phyloP scores from a whole-genome alignment of 2,329 filamentous ascomycete genomes.

The Cyphellophora attinorum region DNA sequence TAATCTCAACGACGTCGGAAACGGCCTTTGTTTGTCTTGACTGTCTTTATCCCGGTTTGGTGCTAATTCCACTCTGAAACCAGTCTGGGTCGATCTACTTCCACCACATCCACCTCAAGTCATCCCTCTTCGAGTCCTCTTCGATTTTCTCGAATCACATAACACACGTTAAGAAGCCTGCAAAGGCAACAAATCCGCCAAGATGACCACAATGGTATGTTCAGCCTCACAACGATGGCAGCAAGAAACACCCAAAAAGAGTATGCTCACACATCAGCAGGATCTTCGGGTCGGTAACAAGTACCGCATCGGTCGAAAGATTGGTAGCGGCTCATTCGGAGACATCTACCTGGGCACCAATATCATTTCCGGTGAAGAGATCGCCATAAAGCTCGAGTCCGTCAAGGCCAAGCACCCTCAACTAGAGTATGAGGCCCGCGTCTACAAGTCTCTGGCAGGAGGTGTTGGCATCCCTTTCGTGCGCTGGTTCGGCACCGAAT shows the following conservation, averaged over 20 bases:
- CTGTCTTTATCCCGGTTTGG: background rate
- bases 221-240: background rate
- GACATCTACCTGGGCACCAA: conserved; percentile 99
- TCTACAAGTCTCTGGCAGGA: conserved; percentile 77
- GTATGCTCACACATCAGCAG: conserved; percentile 39
- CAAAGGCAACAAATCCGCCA: conserved; percentile 20
- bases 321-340: conserved; percentile 93
- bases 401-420: conserved; percentile 99
- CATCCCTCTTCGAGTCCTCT: conserved; percentile 2
- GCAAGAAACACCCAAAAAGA: conserved; percentile 11
- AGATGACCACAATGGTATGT: conserved; percentile 57
- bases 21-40: background rate
- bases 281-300: conserved; percentile 99
- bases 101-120: too few species aligned
- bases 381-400: conserved; percentile 98
- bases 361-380: conserved; percentile 98
- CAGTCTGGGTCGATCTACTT: conserved; percentile 18
- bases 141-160: background rate
- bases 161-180: conserved; percentile 6
- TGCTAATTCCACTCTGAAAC: conserved; percentile 7
- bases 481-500: conserved; percentile 98
- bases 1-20: too few species aligned
- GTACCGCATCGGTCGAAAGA: conserved; percentile 98
- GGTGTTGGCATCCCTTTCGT: conserved; percentile 98
- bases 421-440: conserved; percentile 95